Evolutionary conservation across 345 rosid genomes (phyloP).

Genomic region (Cardiospermum halicacabum): DNA sequence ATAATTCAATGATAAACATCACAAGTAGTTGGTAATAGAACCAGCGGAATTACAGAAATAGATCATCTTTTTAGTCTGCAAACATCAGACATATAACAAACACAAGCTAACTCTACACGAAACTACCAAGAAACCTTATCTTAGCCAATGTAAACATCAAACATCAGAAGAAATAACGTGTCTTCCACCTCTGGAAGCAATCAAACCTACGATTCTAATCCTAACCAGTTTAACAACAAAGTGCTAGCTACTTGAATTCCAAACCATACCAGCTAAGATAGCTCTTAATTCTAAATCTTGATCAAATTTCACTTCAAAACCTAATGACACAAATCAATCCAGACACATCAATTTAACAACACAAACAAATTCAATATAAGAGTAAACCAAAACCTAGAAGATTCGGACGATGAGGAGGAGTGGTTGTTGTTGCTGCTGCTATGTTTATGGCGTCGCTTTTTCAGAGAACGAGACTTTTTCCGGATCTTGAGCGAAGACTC

Average conservation of each 20-base stretch:
- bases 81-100: neutral
- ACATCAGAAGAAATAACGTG: neutral
- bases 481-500: constrained; percentile 68
- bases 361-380: no score
- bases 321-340: neutral
- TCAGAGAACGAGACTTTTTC: constrained; percentile 49
- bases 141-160: neutral
- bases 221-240: neutral
- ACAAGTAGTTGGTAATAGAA: constrained; percentile 8
- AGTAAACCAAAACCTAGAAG: constrained; percentile 43
- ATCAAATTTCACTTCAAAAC: neutral
- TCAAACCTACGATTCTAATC: neutral
- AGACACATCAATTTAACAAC: neutral
- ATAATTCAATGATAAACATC: constrained; percentile 8
- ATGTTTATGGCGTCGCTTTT: constrained; percentile 62
- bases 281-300: neutral
- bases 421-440: constrained; percentile 34
- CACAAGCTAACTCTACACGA: neutral
- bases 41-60: no score
- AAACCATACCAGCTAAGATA: neutral
- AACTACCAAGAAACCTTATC: neutral
- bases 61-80: no score
- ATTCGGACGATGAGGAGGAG: constrained; percentile 47
- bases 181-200: neutral
- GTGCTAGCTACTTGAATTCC: neutral